These are phyloP conservation scores for Malassezia restricta DNA, from an alignment of 1,284 basidiomycete genomes.

Conservation along the genomic window DNA sequence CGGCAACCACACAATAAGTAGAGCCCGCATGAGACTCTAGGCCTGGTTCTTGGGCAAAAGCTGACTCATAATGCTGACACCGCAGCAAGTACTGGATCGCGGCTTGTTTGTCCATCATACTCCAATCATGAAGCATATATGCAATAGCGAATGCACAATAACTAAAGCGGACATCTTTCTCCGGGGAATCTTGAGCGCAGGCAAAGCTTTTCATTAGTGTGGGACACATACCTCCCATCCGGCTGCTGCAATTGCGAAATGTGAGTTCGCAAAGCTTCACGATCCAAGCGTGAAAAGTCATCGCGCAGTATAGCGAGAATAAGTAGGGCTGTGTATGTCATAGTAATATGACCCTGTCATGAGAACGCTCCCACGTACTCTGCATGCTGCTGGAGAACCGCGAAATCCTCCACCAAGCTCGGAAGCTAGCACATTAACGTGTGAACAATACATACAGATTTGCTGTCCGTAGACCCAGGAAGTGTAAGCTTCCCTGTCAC, in stretches of 20 bases:
- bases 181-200: slow-evolving; percentile 56
- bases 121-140: slow-evolving; percentile 65
- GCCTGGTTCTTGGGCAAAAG: slow-evolving; percentile 67
- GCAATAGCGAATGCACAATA: slow-evolving; percentile 80
- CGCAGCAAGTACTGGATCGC: slow-evolving; percentile 48
- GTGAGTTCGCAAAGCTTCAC: slow-evolving; percentile 13
- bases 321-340: slow-evolving; percentile 39
- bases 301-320: slow-evolving; percentile 31
- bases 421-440: slow-evolving; percentile 18
- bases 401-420: slow-evolving; percentile 25
- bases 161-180: slow-evolving; percentile 66
- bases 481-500: slow-evolving; percentile 18
- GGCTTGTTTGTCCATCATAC: slow-evolving; percentile 55
- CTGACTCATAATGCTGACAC: slow-evolving; percentile 75
- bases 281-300: slow-evolving; percentile 25
- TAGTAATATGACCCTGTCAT: slow-evolving; percentile 22
- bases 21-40: slow-evolving; percentile 78
- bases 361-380: background rate
- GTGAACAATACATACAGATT: slow-evolving; percentile 36
- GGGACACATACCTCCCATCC: slow-evolving; percentile 22
- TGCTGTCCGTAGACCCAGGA: slow-evolving; percentile 82
- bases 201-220: slow-evolving; percentile 55
- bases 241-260: slow-evolving; percentile 21
- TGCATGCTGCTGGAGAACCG: slow-evolving; percentile 12
- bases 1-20: slow-evolving; percentile 78